Base-by-base conservation (phyloP, 2,329 filamentous ascomycete genomes). In the Aspergillus unguis region DNA sequence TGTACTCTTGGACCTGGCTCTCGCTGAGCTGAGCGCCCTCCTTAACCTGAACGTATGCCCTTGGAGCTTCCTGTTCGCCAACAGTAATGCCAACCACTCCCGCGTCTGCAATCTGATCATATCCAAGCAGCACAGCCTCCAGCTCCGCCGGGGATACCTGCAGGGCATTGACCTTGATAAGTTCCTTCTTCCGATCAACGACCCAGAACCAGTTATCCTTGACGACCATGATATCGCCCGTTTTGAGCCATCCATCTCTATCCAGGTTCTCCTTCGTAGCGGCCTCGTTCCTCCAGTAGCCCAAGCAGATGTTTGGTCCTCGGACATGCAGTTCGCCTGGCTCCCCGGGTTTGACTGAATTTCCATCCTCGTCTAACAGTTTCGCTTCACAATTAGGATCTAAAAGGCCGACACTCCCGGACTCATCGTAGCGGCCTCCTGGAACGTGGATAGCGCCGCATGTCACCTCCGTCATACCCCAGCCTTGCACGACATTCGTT, bases 401-500 rank as follows among this genome's bases (percentile, higher is more conserved):
- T 29, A 85, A 65, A 56, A 78, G 69, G 44, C 83, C 82, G 0
- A 84, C 80, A 41, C 72, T 74, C 3, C 77, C 77, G 9, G 71
- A 75, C 35, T 71, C 64, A 49, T 73, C 71, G 48, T 57, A 56
- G n/a, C 71, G 52, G 2, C 71, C 69, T 2, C 66, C 68, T 1
- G 75, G 73, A 6, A 79, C 69, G 41, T 73, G 74, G 11, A 77
- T 67, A 0, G 71, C 76, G 5, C 68, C 71, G 47, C 70, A 74
- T 2, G 71, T 72, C 11, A 72, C 69, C 65, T 85, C 83, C 0
- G 83, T 85, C 82, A 85, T 84, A 3, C 83, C 83, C 77, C 80
- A 84, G 1, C 79, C 82, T 59, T 83, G 81, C 63, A 68, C 69
- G 28, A 79, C 69, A 38, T 70, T 67, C 25, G 75, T 56, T 3